phyloP scores from a whole-genome alignment of 331 rosid species.

The Rhamnella rubrinervis region DNA sequence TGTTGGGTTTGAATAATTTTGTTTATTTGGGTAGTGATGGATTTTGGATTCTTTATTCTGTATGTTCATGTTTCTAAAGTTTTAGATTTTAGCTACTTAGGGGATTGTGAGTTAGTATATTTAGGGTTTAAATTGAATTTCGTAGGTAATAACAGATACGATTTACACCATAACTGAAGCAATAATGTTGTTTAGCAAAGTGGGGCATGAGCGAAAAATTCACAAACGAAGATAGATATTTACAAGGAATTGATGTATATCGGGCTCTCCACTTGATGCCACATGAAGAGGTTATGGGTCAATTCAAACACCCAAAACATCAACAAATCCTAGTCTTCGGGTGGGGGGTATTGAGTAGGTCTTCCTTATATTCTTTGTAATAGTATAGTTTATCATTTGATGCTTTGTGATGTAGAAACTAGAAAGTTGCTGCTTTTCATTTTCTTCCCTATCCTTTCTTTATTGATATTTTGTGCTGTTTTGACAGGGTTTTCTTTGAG shows the following conservation, averaged over 20 bases:
- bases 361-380: too few species aligned
- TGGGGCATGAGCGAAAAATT: background rate
- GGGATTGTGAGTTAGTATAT: background rate
- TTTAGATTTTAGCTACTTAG: background rate
- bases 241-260: background rate
- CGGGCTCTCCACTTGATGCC: background rate
- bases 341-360: too few species aligned
- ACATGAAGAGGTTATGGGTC: background rate
- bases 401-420: constrained; percentile 8
- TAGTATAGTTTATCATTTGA: background rate
- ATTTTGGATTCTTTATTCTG: background rate
- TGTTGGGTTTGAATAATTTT: background rate
- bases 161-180: background rate
- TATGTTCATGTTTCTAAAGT: background rate
- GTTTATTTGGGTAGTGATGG: background rate
- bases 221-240: background rate
- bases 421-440: too few species aligned
- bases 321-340: background rate
- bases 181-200: background rate
- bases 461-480: too few species aligned
- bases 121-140: constrained; percentile 2
- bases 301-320: background rate
- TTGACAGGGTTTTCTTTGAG: too few species aligned
- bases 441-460: too few species aligned
- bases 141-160: background rate